A percentile compares a stretch with the other conserved stretches of the same genome.
Evolutionary conservation across 148 eudicot genomes (phyloP).

Genomic region (Mesembryanthemum crystallinum): DNA sequence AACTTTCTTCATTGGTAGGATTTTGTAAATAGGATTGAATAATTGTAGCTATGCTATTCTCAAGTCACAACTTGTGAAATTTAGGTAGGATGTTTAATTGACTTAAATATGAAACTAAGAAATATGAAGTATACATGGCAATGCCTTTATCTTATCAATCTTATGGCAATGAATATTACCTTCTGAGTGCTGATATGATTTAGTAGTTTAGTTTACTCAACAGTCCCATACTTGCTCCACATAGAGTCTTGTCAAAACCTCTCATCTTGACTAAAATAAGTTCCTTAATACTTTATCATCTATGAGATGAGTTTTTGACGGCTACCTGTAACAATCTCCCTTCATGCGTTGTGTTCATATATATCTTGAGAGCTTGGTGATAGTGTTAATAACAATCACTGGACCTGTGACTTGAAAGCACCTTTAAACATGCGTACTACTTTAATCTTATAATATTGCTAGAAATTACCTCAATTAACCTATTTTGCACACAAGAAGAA

Average conservation of each 20-base stretch:
- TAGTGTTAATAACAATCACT: not conserved
- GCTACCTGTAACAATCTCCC: too few relatives aligned
- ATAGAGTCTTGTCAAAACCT: too few relatives aligned
- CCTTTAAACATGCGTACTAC: not conserved
- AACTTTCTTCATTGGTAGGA: not conserved
- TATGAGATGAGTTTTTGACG: too few relatives aligned
- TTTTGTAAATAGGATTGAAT: not conserved
- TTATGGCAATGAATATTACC: not conserved
- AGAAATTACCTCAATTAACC: not conserved
- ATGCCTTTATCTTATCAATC: not conserved
- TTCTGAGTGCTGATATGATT: not conserved
- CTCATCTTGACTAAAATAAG: too few relatives aligned
- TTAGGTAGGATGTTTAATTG: not conserved
- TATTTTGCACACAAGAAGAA: not conserved
- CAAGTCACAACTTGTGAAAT: not conserved
- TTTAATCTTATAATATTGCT: not conserved
- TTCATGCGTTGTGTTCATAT: too few relatives aligned
- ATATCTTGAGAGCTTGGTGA: not conserved
- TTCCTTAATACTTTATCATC: too few relatives aligned
- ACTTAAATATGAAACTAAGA: not conserved
- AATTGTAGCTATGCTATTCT: not conserved
- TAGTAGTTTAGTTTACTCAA: not conserved
- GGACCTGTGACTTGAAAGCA: not conserved
- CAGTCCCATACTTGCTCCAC: not conserved
- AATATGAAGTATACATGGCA: not conserved